Percentiles rank a stretch among this genome's conserved stretches.
phyloP scores from a whole-genome alignment of 805 yeast genomes.

The Saccharomycopsis sp. region DNA sequence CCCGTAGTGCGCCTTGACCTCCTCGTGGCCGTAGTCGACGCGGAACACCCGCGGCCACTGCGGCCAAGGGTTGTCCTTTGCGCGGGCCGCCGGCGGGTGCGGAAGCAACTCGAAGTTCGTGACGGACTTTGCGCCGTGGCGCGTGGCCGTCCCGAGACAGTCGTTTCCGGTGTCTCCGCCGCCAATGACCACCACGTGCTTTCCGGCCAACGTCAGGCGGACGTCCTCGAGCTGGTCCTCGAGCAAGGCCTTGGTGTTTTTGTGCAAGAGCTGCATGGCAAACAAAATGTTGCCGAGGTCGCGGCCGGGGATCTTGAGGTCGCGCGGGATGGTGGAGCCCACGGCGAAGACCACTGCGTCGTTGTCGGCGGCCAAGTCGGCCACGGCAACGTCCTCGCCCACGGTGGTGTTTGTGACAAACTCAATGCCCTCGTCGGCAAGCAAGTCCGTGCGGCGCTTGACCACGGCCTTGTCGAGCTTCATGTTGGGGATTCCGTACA shows the following conservation, averaged over 20 bases:
- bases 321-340: constrained; percentile 96
- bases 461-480: constrained; percentile 90
- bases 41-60: constrained; percentile 99
- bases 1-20: constrained; percentile 91
- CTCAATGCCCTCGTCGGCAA: constrained; percentile 83
- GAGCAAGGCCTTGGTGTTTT: constrained; percentile 85
- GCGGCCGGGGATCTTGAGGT: constrained; percentile 90
- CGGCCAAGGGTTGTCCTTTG: constrained; percentile 98
- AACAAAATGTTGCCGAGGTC: constrained; percentile 81
- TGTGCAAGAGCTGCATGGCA: constrained; percentile 87
- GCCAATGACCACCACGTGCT: constrained; percentile 92
- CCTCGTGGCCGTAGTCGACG: constrained; percentile 96
- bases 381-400: constrained; percentile 76
- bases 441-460: constrained; percentile 84
- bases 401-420: constrained; percentile 72
- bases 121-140: constrained; percentile 95
- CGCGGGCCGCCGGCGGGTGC: constrained; percentile 77
- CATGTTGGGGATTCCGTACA: constrained; percentile 99
- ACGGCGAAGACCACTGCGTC: constrained; percentile 90
- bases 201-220: constrained; percentile 65
- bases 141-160: constrained; percentile 93
- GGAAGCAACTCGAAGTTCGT: constrained; percentile 92
- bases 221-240: constrained; percentile 75
- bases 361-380: constrained; percentile 51
- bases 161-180: constrained; percentile 99